Evolutionary conservation across 2,329 filamentous ascomycete genomes (phyloP), one percentile per base, ranked within the genome.

Genomic region (Ophiostoma montium): DNA sequence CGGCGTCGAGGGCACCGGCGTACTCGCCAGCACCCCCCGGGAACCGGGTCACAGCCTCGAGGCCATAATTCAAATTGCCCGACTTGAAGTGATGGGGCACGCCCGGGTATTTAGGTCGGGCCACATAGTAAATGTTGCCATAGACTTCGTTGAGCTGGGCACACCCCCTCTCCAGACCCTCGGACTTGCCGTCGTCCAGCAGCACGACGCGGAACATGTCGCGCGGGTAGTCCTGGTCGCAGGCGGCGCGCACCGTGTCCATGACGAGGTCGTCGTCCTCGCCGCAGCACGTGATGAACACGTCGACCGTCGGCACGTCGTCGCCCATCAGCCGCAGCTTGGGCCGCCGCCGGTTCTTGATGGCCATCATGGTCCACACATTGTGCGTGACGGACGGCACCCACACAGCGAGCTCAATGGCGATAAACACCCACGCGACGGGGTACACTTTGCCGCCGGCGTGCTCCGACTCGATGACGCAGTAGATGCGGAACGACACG

Each of bases 1-100:
- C 79, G 18, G 78, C 78, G 58, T 83, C 79, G 32, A 83, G 64
- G 35, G 74, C 74, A n/a, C 76, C 78, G 58, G 81, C 74, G 59
- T 69, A 80, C 56, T 74, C 67, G 36, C 68, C 67, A n/a, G 72
- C 66, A 21, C 75, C 75, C 16, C 73, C 74, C 1, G 73, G 71
- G 31, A 79, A 62, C n/a, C 62, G 57, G 15, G 66, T 65, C 5
- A 70, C 66, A 49, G 70, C 66, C 15, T 76, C 70, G 18, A 77
- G 61, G 32, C 74, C 78, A 50, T 76, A 74, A 61, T 80, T 81
- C 47, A 82, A 64, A 58, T 82, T 82, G 46, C 78, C 77, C 1
- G 78, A 76, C 65, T 82, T 82, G 67, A 76, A 80, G 58, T 77
- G 72, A 55, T 75, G 68, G 2, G 70, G 70, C 32, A 68, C 62